Base-by-base conservation (phyloP, 2,329 filamentous ascomycete genomes). In the Microsporum audouinii region DNA sequence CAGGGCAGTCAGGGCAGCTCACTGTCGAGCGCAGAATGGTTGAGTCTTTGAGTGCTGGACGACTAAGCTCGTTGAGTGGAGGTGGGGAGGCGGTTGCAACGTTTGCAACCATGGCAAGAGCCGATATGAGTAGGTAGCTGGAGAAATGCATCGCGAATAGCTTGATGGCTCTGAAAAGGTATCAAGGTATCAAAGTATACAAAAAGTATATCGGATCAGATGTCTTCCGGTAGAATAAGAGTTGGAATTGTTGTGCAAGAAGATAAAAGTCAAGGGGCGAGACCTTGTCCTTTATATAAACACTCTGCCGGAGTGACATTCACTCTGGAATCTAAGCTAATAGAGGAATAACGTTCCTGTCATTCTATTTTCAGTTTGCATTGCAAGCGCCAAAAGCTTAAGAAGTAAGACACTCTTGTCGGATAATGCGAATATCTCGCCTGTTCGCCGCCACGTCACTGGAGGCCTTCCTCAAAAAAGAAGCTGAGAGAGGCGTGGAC, bases 11-110 rank as follows among this genome's bases (percentile, higher is more conserved):
- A 10, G 41, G 41, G 58, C 58, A 59, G 43, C 27, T 8, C 17
- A 45, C 43, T 5, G 58, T 47, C 14, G 58, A 59, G 41, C 58
- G 58, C 7, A 51, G 29, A 29, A 59, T 59, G 43, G 58, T 59
- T 4, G 58, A 41, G 17, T 59, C 58, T 17, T 59, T 59, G 39
- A 38, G 38, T 6, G 58, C 56, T n/a, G 56, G 56, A 29, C 39
- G 56, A 29, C 36, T 58, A 10, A 58, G 14, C 39, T 58, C 27
- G 2, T 31, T 14, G 23, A 41, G 33, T 8, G 53, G 56, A 1
- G 29, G 14, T 34, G 51, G 51, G 29, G 56, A 14, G 17, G 56
- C 56, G 5, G 36, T 57, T 17, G 53, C 56, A 41, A 58, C 56
- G 17, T 45, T 45, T 3, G 56, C 38, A 41, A 58, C 36, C 17